Conservation (phyloP, 257 asterid genomes). For the Nicotiana otophora region DNA sequence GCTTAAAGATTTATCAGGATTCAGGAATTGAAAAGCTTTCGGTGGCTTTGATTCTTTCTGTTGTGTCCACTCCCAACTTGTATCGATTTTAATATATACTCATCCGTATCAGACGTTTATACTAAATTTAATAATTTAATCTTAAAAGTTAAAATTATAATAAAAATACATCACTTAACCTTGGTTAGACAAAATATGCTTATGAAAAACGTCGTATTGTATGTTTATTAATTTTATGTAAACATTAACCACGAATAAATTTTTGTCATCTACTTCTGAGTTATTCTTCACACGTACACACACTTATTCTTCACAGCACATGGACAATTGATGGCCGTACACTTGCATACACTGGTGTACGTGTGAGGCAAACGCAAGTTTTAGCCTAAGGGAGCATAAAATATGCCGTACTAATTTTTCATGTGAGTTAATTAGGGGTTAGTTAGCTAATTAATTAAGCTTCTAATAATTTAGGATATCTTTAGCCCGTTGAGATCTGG, state of each 20-base stretch:
- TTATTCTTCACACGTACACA: neutral
- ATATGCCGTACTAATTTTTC: neutral
- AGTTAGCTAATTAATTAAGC: neutral
- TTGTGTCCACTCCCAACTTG: conserved; percentile 5
- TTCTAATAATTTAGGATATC: no score
- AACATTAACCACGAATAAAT: no score
- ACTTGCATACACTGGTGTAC: neutral
- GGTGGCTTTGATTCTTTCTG: conserved; percentile 5
- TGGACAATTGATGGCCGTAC: neutral
- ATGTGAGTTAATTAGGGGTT: neutral
- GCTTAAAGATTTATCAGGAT: neutral
- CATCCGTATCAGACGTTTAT: no score
- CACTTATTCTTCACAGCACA: neutral
- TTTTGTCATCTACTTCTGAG: neutral
- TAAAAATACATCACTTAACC: no score
- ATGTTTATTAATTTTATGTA: no score
- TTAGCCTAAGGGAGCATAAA: neutral
- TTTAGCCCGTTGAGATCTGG: no score
- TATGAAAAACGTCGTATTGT: no score
- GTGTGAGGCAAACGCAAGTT: neutral
- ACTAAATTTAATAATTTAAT: no score
- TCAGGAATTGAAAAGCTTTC: neutral
- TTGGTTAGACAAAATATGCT: no score
- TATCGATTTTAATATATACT: no score
- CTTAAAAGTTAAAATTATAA: no score